Conservation (phyloP, 495 filamentous ascomycete genomes). For the Arthonia radiata region DNA sequence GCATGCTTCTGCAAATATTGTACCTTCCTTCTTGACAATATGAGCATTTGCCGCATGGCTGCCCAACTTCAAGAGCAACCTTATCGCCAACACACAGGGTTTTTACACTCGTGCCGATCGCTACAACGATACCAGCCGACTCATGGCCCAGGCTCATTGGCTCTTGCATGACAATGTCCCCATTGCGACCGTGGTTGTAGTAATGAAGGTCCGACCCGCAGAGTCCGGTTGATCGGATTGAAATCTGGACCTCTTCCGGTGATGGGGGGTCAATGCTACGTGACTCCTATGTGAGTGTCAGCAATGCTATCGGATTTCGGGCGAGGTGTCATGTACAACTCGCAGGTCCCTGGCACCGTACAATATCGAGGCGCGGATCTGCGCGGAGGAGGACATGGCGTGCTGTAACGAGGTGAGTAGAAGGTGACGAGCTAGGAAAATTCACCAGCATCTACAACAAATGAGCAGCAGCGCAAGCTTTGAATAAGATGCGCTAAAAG, state of each 20-base stretch:
- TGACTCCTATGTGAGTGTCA: constrained; percentile 18
- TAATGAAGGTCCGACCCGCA: constrained; percentile 73
- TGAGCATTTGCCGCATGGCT: constrained; percentile 47
- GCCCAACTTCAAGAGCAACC: constrained; percentile 64
- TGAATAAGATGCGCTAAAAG: too few relatives aligned
- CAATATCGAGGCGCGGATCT: constrained; percentile 34
- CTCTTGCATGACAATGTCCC: constrained; percentile 47
- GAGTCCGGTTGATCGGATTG: constrained; percentile 49
- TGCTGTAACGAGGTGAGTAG: too few relatives aligned
- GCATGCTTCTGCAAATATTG: constrained; percentile 64
- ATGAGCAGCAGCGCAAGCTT: too few relatives aligned
- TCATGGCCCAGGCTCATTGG: constrained; percentile 63
- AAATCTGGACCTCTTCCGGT: constrained; percentile 37
- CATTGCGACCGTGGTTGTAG: constrained; percentile 65
- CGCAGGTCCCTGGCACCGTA: constrained; percentile 43
- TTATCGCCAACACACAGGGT: constrained; percentile 33
- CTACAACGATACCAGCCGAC: constrained; percentile 44
- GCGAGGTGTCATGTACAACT: constrained; percentile 22
- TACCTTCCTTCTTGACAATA: constrained; percentile 45
- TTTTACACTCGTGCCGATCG: constrained; percentile 27
- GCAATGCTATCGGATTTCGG: constrained; percentile 2
- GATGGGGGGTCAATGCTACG: constrained; percentile 19
- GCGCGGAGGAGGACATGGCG: too few relatives aligned
- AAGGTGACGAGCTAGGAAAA: too few relatives aligned
- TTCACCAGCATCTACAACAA: too few relatives aligned